Conservation (phyloP, 2,329 filamentous ascomycete genomes). For the Calonectria multiphialidica region DNA sequence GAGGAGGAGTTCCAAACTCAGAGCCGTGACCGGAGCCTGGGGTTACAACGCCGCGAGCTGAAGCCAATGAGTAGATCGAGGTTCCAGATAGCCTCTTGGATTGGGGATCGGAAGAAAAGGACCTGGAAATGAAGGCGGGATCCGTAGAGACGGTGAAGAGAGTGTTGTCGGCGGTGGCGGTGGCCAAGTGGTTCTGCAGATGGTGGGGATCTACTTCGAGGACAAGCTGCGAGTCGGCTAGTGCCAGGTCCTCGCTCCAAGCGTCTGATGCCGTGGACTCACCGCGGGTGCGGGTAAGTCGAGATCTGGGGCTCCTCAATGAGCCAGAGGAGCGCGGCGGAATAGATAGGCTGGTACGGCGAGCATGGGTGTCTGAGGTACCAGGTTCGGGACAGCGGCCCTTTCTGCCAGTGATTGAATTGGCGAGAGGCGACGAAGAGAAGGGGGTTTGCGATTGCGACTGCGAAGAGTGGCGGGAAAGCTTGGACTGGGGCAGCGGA, state of each 20-base stretch:
- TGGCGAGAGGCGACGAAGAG: slow-evolving; percentile 57
- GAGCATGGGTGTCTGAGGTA: slow-evolving; percentile 67
- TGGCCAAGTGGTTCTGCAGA: slow-evolving; percentile 56
- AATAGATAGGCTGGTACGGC: slow-evolving; percentile 72
- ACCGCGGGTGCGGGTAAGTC: slow-evolving; percentile 56
- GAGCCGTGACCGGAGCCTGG: slow-evolving; percentile 66
- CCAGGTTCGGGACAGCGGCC: slow-evolving; percentile 70
- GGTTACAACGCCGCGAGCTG: slow-evolving; percentile 63
- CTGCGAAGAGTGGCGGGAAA: slow-evolving; percentile 38
- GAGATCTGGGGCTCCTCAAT: slow-evolving; percentile 56
- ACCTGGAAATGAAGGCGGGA: slow-evolving; percentile 57
- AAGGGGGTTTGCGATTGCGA: slow-evolving; percentile 53
- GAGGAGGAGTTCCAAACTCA: slow-evolving; percentile 57
- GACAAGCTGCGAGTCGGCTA: slow-evolving; percentile 55
- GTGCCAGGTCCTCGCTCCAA: slow-evolving; percentile 53
- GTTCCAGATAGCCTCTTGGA: slow-evolving; percentile 79
- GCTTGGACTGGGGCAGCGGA: slow-evolving; percentile 23
- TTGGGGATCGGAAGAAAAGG: slow-evolving; percentile 64
- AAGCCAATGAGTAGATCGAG: slow-evolving; percentile 78
- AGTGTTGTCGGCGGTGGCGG: slow-evolving; percentile 40
- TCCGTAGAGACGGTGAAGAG: slow-evolving; percentile 59
- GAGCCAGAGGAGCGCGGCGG: slow-evolving; percentile 63
- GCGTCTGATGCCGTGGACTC: slow-evolving; percentile 57
- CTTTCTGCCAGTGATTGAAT: slow-evolving; percentile 60
- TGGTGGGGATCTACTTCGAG: slow-evolving; percentile 63